These are phyloP conservation scores for Holtermanniella nyarrowii DNA, from an alignment of 768 basidiomycete species.

Conservation along the genomic window DNA sequence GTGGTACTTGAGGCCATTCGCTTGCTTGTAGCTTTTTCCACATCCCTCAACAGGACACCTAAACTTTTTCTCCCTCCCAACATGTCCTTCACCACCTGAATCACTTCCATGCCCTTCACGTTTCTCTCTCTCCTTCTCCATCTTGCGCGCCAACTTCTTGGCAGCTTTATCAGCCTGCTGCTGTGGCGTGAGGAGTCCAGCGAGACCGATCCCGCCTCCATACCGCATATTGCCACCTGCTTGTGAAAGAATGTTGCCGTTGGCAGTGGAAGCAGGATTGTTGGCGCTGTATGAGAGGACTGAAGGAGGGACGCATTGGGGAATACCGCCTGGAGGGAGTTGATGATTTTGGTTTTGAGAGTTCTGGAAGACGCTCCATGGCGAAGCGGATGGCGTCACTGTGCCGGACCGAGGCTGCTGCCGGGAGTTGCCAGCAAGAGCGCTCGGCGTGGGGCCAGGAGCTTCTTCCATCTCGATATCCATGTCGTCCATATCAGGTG, in stretches of 20 bases:
- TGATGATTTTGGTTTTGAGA: slow-evolving; percentile 2
- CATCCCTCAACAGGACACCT: slow-evolving; percentile 40
- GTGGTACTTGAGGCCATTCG: slow-evolving; percentile 40
- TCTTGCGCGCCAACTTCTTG: slow-evolving; percentile 28
- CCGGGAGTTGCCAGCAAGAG: neutral
- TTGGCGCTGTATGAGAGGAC: slow-evolving; percentile 24
- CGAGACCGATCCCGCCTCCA: slow-evolving; percentile 1
- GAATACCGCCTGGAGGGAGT: slow-evolving; percentile 3
- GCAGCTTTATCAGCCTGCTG: slow-evolving; percentile 11
- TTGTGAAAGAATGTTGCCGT: neutral
- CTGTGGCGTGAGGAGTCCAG: slow-evolving; percentile 6
- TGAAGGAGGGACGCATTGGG: slow-evolving; percentile 27
- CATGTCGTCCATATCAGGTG: slow-evolving; percentile 36
- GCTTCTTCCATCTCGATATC: slow-evolving; percentile 40
- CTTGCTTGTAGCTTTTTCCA: slow-evolving; percentile 40
- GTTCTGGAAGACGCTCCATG: slow-evolving; percentile 28
- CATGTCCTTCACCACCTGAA: slow-evolving; percentile 13
- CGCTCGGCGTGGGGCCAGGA: neutral
- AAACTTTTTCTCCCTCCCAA: slow-evolving; percentile 31
- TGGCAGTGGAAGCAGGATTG: slow-evolving; percentile 3
- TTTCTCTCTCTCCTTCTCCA: slow-evolving; percentile 30
- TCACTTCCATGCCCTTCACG: slow-evolving; percentile 6
- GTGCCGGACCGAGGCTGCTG: neutral
- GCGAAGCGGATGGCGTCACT: slow-evolving; percentile 6
- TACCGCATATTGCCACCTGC: neutral